These are phyloP conservation scores for Vitis rotundifolia DNA, from an alignment of 164 flowering plant genomes.

Conservation along the genomic window DNA sequence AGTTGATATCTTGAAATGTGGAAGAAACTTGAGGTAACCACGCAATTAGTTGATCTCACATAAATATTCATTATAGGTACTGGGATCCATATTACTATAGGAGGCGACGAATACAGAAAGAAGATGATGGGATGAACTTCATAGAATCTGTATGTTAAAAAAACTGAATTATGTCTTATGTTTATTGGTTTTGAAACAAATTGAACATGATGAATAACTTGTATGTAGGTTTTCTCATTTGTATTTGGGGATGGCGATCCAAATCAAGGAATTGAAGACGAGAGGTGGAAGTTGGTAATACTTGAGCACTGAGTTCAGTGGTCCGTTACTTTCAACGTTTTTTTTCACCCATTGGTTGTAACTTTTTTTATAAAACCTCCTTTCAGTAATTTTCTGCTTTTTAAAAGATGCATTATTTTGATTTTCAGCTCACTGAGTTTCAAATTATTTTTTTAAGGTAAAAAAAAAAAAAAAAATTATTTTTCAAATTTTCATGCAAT, in stretches of 20 bases:
- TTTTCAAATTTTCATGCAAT: too few species aligned
- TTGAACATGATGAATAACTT: constrained; percentile 8
- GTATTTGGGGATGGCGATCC: constrained; percentile 99
- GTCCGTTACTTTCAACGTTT: constrained; percentile 41
- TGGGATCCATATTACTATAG: constrained; percentile 95
- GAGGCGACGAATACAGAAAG: constrained; percentile 50
- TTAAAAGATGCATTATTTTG: neutral
- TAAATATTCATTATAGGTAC: constrained; percentile 53
- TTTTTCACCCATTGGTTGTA: neutral
- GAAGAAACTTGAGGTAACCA: neutral
- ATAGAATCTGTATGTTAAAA: constrained; percentile 77
- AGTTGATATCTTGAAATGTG: neutral
- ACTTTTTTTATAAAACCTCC: neutral
- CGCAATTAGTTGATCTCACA: neutral
- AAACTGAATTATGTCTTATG: constrained; percentile 5
- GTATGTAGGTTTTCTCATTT: constrained; percentile 85
- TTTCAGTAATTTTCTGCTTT: neutral
- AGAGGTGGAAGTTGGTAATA: constrained; percentile 99
- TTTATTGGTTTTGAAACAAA: neutral
- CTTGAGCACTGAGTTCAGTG: constrained; percentile 47
- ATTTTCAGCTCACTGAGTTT: too few species aligned
- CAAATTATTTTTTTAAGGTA: too few species aligned
- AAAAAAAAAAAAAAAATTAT: too few species aligned
- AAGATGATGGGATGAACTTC: constrained; percentile 76
- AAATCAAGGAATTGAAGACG: constrained; percentile 97